phyloP scores from a whole-genome alignment of 805 yeast species.

The Kregervanrija fluxuum region DNA sequence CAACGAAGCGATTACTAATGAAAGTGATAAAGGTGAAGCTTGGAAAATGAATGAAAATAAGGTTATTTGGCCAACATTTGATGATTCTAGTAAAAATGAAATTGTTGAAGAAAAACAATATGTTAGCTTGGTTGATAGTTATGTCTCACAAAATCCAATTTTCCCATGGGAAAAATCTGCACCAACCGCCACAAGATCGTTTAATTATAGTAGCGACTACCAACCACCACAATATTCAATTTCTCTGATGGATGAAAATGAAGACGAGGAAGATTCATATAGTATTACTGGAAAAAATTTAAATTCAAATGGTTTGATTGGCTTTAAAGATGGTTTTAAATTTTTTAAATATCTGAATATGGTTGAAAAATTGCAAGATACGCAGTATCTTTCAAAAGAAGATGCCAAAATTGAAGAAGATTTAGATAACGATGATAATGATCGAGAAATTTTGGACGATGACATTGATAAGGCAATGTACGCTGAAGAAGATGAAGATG shows the following conservation, averaged over 20 bases:
- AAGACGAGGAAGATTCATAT: background rate
- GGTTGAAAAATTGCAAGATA: conserved; percentile 6
- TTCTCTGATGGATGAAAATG: conserved; percentile 6
- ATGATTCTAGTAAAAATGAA: background rate
- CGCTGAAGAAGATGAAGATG: conserved; percentile 7
- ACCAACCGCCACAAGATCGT: conserved; percentile 14
- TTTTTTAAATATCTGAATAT: conserved; percentile 13
- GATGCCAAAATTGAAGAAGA: conserved; percentile 1
- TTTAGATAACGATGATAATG: background rate
- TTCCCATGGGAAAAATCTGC: conserved; percentile 30
- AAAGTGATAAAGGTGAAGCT: conserved; percentile 26
- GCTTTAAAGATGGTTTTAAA: conserved; percentile 16
- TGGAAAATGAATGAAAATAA: conserved; percentile 23
- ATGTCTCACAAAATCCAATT: conserved; percentile 24
- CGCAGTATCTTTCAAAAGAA: background rate
- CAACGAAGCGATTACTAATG: conserved; percentile 7
- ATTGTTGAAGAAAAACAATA: background rate
- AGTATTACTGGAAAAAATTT: background rate
- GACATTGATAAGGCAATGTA: too few relatives aligned
- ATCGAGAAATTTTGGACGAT: too few relatives aligned
- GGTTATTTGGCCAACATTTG: conserved; percentile 10
- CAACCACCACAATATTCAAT: conserved; percentile 13
- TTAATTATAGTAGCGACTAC: conserved; percentile 9
- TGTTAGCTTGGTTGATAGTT: conserved; percentile 12
- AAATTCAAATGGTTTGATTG: conserved; percentile 7